Conservation (phyloP, 2,329 filamentous ascomycete genomes). For the Aspergillus novofumigatus region DNA sequence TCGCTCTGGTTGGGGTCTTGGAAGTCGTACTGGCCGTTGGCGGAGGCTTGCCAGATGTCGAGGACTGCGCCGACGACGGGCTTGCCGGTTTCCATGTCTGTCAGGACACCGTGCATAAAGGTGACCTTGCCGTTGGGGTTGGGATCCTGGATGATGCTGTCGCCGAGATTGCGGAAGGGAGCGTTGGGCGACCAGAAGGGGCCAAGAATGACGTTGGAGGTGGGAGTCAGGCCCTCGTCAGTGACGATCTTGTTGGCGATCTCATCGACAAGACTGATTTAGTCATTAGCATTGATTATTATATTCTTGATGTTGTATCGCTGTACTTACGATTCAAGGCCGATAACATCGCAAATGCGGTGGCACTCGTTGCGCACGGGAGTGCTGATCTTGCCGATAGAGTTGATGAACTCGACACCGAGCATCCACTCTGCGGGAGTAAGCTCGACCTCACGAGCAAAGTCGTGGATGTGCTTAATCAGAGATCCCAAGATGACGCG, state of each 20-base stretch:
- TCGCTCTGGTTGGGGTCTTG: conserved; percentile 68
- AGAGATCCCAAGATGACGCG: conserved; percentile 60
- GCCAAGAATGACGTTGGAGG: conserved; percentile 71
- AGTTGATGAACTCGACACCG: conserved; percentile 71
- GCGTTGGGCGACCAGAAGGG: conserved; percentile 75
- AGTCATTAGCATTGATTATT: conserved; percentile 30
- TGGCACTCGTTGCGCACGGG: conserved; percentile 70
- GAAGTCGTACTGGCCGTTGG: conserved; percentile 73
- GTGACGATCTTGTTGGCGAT: conserved; percentile 67
- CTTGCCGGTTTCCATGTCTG: conserved; percentile 61
- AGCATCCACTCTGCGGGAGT: conserved; percentile 73
- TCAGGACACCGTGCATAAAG: conserved; percentile 66
- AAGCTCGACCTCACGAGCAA: conserved; percentile 71
- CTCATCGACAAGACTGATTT: conserved; percentile 65
- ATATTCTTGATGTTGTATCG: conserved; percentile 4
- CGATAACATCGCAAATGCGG: conserved; percentile 68
- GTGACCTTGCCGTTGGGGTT: conserved; percentile 55
- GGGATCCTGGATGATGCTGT: conserved; percentile 61
- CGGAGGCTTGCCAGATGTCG: conserved; percentile 73
- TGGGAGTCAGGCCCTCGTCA: conserved; percentile 59
- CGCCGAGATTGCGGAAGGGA: conserved; percentile 65
- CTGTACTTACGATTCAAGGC: conserved; percentile 57
- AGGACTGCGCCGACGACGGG: conserved; percentile 65
- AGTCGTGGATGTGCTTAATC: conserved; percentile 72
- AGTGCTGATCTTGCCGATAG: conserved; percentile 64